A percentile compares a stretch with the other conserved stretches of the same genome.
Evolutionary conservation across 441 rosid genomes (phyloP).

Genomic region (Brassica balearica): DNA sequence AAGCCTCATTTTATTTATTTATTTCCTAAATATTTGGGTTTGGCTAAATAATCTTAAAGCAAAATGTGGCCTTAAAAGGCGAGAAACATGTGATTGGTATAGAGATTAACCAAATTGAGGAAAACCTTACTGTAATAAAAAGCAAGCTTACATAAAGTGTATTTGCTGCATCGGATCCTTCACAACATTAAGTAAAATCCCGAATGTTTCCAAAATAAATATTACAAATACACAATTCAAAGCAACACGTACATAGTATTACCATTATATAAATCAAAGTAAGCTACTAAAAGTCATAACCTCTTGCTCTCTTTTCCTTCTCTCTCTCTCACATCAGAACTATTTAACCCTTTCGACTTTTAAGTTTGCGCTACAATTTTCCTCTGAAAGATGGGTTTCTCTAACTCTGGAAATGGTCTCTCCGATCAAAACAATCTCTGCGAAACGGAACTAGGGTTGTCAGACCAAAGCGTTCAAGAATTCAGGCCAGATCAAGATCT

Average conservation of each 20-base stretch:
- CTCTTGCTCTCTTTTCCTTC: not conserved
- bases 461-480: constrained; percentile 35
- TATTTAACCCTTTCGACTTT: constrained; percentile 7
- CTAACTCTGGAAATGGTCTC: constrained; percentile 21
- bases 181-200: constrained; percentile 34
- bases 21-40: not conserved
- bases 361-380: constrained; percentile 24
- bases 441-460: constrained; percentile 30
- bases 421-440: constrained; percentile 33
- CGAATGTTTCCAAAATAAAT: constrained; percentile 36
- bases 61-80: constrained; percentile 28
- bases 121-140: constrained; percentile 25
- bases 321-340: constrained; percentile 17
- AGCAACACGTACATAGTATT: constrained; percentile 3
- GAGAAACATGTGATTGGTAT: constrained; percentile 44
- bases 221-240: not conserved
- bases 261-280: constrained; percentile 30
- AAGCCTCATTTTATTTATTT: not conserved
- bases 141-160: constrained; percentile 43
- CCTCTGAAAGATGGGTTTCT: constrained; percentile 38
- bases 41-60: constrained; percentile 34
- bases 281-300: constrained; percentile 27
- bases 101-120: constrained; percentile 31
- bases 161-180: constrained; percentile 48
- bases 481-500: constrained; percentile 22